phyloP scores from a whole-genome alignment of 768 basidiomycete species.

The Tricholoma terreum region DNA sequence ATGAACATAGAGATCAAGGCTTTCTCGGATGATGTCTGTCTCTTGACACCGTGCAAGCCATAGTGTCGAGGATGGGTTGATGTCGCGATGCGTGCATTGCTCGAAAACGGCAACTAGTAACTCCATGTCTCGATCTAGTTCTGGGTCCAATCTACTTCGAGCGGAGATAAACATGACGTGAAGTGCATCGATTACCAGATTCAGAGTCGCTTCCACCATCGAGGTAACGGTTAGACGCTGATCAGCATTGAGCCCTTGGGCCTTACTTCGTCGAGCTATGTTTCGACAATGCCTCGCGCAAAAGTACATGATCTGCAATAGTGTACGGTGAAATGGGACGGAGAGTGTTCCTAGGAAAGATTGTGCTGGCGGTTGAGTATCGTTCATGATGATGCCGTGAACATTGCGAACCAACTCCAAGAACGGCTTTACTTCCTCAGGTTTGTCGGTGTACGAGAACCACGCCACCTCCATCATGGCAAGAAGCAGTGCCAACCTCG shows the following conservation, averaged over 20 bases:
- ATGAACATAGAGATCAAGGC: conserved; percentile 68
- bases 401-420: conserved; percentile 59
- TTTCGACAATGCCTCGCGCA: conserved; percentile 61
- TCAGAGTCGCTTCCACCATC: conserved; percentile 60
- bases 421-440: conserved; percentile 56
- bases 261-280: conserved; percentile 34
- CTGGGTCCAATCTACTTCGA: conserved; percentile 50
- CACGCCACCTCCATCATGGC: conserved; percentile 78
- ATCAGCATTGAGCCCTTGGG: conserved; percentile 54
- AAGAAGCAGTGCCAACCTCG: conserved; percentile 70
- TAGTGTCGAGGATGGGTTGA: conserved; percentile 62
- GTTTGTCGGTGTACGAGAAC: conserved; percentile 59
- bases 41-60: conserved; percentile 86
- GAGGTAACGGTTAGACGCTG: conserved; percentile 58
- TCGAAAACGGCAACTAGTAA: conserved; percentile 80
- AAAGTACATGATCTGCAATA: conserved; percentile 81
- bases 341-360: conserved; percentile 68
- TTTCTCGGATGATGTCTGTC: conserved; percentile 70
- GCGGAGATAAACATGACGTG: conserved; percentile 66
- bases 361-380: conserved; percentile 66
- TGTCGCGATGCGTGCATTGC: conserved; percentile 67
- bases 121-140: conserved; percentile 79
- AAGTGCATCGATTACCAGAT: conserved; percentile 65
- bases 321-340: conserved; percentile 72
- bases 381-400: conserved; percentile 65